Evolutionary conservation across 768 basidiomycete genomes (phyloP).

Genomic region (Lactarius evosmus): DNA sequence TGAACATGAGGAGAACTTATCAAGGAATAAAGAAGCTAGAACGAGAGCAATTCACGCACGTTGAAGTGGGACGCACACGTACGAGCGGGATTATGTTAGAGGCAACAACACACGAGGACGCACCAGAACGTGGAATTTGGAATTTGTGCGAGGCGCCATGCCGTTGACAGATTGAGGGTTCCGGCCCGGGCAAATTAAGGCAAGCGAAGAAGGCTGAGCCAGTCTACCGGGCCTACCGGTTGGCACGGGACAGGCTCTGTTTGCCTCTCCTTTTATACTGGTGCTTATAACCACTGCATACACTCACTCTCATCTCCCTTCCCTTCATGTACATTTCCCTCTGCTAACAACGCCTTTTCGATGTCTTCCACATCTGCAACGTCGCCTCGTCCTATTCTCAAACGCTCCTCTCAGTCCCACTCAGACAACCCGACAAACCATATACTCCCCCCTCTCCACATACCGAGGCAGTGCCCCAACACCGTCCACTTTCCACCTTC

Average conservation of each 20-base stretch:
- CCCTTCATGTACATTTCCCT: constrained; percentile 16
- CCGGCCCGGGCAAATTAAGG: background rate
- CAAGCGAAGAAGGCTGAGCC: constrained; percentile 5
- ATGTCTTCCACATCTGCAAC: constrained; percentile 11
- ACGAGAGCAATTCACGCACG: background rate
- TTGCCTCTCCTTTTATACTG: background rate
- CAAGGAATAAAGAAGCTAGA: background rate
- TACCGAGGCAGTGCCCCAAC: constrained; percentile 20
- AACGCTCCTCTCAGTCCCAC: constrained; percentile 19
- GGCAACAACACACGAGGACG: constrained; percentile 18
- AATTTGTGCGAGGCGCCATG: background rate
- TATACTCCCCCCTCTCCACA: background rate
- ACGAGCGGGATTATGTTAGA: background rate
- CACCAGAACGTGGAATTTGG: constrained; percentile 1
- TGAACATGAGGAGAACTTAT: background rate
- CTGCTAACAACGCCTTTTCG: constrained; percentile 7
- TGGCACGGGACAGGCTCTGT: background rate
- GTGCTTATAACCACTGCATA: constrained; percentile 4
- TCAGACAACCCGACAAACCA: background rate
- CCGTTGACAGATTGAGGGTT: constrained; percentile 2
- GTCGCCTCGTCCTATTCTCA: constrained; percentile 28
- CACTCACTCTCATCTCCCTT: background rate
- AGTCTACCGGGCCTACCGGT: background rate
- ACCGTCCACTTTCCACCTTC: constrained; percentile 49
- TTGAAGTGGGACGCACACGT: background rate